Conservation (phyloP, 2,329 filamentous ascomycete species). For the Phyllosticta capitalensis region DNA sequence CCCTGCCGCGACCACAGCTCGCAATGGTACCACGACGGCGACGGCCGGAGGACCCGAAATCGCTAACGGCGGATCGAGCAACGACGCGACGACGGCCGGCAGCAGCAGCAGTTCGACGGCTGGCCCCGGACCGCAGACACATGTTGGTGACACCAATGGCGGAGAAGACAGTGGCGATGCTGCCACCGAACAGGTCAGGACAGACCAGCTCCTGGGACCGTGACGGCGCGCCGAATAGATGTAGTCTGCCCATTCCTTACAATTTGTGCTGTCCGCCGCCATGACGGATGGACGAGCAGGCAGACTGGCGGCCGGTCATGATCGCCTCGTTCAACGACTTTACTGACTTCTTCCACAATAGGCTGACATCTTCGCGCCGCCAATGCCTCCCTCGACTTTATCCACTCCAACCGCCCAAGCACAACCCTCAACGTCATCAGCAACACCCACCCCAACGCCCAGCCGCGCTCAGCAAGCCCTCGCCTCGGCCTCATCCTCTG, state of each 20-base stretch:
- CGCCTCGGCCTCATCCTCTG: background rate
- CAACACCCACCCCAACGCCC: background rate
- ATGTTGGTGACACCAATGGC: conserved; percentile 27
- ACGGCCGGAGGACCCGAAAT: conserved; percentile 17
- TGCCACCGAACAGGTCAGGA: conserved; percentile 9
- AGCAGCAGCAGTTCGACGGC: background rate
- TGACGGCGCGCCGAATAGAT: conserved; percentile 13
- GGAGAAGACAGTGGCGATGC: conserved; percentile 12
- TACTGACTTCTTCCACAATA: background rate
- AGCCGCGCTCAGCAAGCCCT: background rate
- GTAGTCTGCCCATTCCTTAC: background rate
- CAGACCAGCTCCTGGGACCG: background rate
- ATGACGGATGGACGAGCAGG: background rate
- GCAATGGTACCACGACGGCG: conserved; percentile 17
- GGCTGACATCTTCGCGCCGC: background rate
- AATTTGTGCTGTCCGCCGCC: background rate
- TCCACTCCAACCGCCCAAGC: background rate
- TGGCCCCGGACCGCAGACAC: background rate
- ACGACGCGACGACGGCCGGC: conserved; percentile 16
- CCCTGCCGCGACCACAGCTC: conserved; percentile 22
- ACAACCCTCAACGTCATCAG: background rate
- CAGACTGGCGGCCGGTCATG: background rate
- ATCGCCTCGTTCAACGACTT: background rate
- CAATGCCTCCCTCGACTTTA: background rate
- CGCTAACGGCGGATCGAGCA: conserved; percentile 19